Conservation (phyloP, 2,329 filamentous ascomycete genomes). For the Trichoderma lentiforme region DNA sequence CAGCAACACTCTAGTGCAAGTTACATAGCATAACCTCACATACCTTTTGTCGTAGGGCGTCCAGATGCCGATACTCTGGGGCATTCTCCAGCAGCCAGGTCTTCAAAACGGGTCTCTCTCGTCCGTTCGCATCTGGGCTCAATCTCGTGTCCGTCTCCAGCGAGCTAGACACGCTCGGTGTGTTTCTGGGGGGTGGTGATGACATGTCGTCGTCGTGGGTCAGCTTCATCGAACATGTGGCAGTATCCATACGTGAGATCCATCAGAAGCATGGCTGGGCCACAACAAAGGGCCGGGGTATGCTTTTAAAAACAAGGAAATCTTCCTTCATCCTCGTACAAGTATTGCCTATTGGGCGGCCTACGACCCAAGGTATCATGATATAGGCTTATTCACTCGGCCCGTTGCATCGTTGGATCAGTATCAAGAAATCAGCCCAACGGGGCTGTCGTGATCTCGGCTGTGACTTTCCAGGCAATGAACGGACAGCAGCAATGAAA, state of each 20-base stretch:
- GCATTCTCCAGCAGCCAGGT: background rate
- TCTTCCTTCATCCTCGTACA: background rate
- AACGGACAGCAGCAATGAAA: background rate
- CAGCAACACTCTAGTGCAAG: background rate
- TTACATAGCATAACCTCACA: background rate
- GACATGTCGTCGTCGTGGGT: conserved; percentile 4
- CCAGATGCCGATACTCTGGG: conserved; percentile 1
- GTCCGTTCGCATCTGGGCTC: background rate
- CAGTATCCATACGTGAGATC: background rate
- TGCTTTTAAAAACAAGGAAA: background rate
- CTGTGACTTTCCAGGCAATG: background rate
- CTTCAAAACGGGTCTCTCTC: background rate
- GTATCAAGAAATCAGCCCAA: conserved; percentile 2
- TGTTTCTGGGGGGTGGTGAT: background rate
- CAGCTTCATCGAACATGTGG: background rate
- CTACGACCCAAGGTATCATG: background rate
- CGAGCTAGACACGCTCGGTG: background rate
- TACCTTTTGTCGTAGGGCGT: background rate
- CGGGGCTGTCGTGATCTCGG: background rate
- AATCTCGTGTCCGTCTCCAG: conserved; percentile 2
- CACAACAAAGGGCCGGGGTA: background rate
- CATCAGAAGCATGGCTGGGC: background rate
- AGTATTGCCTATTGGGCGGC: background rate
- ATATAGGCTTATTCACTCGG: background rate
- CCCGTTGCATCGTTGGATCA: background rate